These are phyloP conservation scores for Talaromyces sp. DNA, from an alignment of 2,329 filamentous ascomycete genomes.

Conservation along the genomic window DNA sequence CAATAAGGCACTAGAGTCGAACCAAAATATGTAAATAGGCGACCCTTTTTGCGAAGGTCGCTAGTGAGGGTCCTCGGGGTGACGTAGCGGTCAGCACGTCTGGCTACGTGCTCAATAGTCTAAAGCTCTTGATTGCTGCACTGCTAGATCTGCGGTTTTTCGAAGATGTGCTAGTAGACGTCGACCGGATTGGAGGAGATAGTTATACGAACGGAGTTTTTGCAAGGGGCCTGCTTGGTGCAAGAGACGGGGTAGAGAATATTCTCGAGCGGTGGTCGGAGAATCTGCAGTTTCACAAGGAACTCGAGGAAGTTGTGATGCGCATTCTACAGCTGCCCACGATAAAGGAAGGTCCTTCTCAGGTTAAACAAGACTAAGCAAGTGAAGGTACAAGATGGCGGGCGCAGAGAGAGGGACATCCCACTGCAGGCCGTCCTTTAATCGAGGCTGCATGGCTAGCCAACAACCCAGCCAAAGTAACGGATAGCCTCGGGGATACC, in stretches of 20 bases:
- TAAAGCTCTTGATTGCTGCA: background rate
- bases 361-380: too few relatives aligned
- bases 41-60: background rate
- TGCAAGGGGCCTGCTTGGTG: slow-evolving; percentile 2
- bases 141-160: slow-evolving; percentile 1
- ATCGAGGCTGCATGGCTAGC: too few relatives aligned
- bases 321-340: background rate
- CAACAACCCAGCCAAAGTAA: too few relatives aligned
- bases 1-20: too few relatives aligned
- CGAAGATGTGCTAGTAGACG: slow-evolving; percentile 3
- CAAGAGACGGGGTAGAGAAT: background rate
- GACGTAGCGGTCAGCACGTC: background rate
- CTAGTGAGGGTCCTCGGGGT: background rate
- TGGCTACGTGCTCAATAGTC: slow-evolving; percentile 1
- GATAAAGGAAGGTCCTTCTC: too few relatives aligned
- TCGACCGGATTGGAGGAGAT: background rate
- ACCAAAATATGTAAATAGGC: too few relatives aligned
- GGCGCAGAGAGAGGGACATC: too few relatives aligned
- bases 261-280: slow-evolving; percentile 2
- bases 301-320: slow-evolving; percentile 24
- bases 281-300: background rate
- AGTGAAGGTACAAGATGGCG: too few relatives aligned
- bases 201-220: slow-evolving; percentile 2
- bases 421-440: too few relatives aligned
- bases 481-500: too few relatives aligned